Evolutionary conservation across 768 basidiomycete species (phyloP).

Genomic region (Mrakia blollopis): DNA sequence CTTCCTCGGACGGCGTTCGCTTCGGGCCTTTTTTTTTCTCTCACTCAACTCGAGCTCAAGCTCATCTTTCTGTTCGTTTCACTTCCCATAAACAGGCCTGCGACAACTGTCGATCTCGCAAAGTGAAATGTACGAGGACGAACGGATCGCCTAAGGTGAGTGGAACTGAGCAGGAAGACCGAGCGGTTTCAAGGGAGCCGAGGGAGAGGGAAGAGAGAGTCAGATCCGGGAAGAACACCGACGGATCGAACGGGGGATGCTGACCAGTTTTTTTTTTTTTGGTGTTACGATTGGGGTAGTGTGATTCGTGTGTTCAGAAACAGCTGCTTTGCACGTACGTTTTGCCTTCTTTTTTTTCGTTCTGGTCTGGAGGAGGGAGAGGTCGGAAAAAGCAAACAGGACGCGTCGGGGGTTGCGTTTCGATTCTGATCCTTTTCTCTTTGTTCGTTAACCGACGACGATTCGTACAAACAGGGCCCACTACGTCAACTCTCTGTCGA

Average conservation of each 20-base stretch:
- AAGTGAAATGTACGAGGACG: slow-evolving; percentile 81
- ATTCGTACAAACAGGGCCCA: slow-evolving; percentile 37
- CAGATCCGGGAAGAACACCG: slow-evolving; percentile 22
- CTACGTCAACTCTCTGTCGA: slow-evolving; percentile 35
- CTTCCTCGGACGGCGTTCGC: too few species aligned
- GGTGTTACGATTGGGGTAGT: slow-evolving; percentile 19
- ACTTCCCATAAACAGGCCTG: too few species aligned
- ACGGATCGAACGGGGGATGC: slow-evolving; percentile 32
- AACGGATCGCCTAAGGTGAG: slow-evolving; percentile 75
- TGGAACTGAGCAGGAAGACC: background rate
- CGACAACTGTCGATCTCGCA: slow-evolving; percentile 48
- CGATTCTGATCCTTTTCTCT: slow-evolving; percentile 52
- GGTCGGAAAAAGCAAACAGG: slow-evolving; percentile 64
- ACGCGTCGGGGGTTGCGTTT: background rate
- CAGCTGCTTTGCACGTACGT: slow-evolving; percentile 89
- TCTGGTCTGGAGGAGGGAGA: slow-evolving; percentile 71
- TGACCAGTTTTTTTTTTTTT: slow-evolving; percentile 25
- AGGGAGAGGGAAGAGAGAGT: too few species aligned
- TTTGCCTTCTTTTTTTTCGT: slow-evolving; percentile 44
- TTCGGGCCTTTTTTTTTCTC: background rate
- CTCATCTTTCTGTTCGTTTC: too few species aligned
- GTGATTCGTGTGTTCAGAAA: slow-evolving; percentile 76
- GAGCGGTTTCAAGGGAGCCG: background rate
- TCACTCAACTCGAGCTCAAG: background rate
- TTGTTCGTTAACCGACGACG: slow-evolving; percentile 39